Evolutionary conservation across 2,329 filamentous ascomycete species (phyloP).

Genomic region (Monilinia vaccinii-corymbosi): DNA sequence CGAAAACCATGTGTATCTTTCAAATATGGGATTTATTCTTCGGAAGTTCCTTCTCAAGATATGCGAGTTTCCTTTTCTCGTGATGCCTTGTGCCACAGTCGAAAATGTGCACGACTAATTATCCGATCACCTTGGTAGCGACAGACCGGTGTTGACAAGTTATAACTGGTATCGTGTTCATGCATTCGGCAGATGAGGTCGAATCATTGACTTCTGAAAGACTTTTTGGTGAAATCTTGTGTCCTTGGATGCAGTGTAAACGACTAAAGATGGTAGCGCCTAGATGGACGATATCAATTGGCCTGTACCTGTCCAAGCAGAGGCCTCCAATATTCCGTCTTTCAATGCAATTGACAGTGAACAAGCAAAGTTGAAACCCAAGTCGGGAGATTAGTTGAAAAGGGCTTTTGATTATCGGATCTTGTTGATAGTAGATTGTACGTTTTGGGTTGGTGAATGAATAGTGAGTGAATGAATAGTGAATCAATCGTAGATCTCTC

Average conservation of each 20-base stretch:
- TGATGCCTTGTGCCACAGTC: constrained; percentile 11
- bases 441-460: neutral
- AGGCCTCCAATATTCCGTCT: neutral
- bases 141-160: constrained; percentile 17
- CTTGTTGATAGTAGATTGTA: neutral
- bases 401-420: neutral
- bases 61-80: constrained; percentile 16
- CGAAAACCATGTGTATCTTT: constrained; percentile 2
- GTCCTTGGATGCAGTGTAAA: neutral
- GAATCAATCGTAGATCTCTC: neutral
- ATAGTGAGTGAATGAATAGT: neutral
- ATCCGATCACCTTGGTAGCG: constrained; percentile 20
- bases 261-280: neutral
- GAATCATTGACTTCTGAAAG: constrained; percentile 1
- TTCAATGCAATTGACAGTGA: neutral
- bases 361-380: neutral
- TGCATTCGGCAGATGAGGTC: neutral
- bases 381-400: neutral
- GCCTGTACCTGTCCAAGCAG: neutral
- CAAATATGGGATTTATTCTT: neutral
- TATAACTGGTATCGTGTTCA: constrained; percentile 6
- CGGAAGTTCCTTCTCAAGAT: constrained; percentile 10
- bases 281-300: neutral
- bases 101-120: constrained; percentile 15
- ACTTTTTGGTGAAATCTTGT: neutral